Evolutionary conservation across 2,329 filamentous ascomycete genomes (phyloP).

Genomic region (Cladophialophora carrionii): DNA sequence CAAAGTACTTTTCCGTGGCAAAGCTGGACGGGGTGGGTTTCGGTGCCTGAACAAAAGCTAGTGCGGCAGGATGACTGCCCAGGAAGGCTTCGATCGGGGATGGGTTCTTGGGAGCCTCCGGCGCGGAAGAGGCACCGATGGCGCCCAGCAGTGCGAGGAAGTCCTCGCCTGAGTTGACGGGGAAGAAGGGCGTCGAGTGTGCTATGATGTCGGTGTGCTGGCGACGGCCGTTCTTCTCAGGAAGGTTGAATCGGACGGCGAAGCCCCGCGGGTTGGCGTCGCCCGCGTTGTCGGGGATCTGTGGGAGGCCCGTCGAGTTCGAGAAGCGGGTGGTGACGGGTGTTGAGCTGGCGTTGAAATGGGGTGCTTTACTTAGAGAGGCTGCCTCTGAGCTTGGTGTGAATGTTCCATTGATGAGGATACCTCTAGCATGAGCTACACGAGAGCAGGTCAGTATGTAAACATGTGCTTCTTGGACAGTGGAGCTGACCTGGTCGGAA

Average conservation of each 20-base stretch:
- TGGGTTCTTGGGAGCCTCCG: conserved; percentile 31
- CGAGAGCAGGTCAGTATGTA: conserved; percentile 45
- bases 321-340: conserved; percentile 57
- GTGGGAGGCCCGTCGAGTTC: conserved; percentile 56
- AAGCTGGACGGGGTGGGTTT: conserved; percentile 58
- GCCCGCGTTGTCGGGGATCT: conserved; percentile 55
- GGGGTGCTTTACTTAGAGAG: conserved; percentile 52
- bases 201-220: conserved; percentile 61
- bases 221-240: conserved; percentile 44
- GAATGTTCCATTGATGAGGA: conserved; percentile 58
- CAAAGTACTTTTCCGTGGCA: conserved; percentile 53
- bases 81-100: conserved; percentile 45
- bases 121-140: conserved; percentile 43
- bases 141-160: conserved; percentile 57
- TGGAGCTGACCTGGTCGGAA: conserved; percentile 46
- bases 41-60: conserved; percentile 54
- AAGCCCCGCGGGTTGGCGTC: conserved; percentile 56
- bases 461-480: conserved; percentile 31
- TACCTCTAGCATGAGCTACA: conserved; percentile 61
- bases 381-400: conserved; percentile 52
- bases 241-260: conserved; percentile 55
- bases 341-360: conserved; percentile 53
- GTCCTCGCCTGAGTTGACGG: conserved; percentile 56
- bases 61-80: conserved; percentile 51
- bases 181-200: conserved; percentile 59